Evolutionary conservation across 116 monocot species (phyloP).

Genomic region (Papilionanthe hybrid): DNA sequence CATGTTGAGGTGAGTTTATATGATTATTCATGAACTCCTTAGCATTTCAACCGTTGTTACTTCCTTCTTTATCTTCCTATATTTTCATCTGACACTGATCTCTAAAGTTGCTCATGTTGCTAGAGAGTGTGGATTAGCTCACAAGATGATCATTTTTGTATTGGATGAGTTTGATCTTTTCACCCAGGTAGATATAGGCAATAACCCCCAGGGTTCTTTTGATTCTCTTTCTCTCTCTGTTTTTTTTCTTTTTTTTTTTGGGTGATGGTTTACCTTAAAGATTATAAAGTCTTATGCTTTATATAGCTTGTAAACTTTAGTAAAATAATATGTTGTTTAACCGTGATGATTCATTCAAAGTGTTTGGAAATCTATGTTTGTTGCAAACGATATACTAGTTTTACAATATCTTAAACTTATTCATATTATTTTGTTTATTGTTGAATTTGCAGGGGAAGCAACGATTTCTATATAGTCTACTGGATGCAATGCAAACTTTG

Average conservation of each 20-base stretch:
- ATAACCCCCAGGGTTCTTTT: background rate
- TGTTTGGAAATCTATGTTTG: background rate
- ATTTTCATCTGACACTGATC: background rate
- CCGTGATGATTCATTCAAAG: background rate
- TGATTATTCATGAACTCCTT: background rate
- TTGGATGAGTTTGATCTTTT: slow-evolving; percentile 94
- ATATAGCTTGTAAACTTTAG: background rate
- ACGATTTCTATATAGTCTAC: slow-evolving; percentile 77
- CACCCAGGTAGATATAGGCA: slow-evolving; percentile 44
- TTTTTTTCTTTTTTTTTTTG: background rate
- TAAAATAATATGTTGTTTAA: background rate
- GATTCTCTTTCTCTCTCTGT: background rate
- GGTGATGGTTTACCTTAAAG: background rate
- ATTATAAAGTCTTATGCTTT: background rate
- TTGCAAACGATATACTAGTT: background rate
- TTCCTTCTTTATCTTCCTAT: background rate
- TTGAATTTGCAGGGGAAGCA: slow-evolving; percentile 69
- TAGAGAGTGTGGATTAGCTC: slow-evolving; percentile 91
- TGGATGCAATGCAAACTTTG: slow-evolving; percentile 88
- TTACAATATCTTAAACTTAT: background rate
- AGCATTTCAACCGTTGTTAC: background rate
- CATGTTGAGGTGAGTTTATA: slow-evolving; percentile 58
- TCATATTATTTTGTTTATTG: background rate
- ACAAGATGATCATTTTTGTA: slow-evolving; percentile 74
- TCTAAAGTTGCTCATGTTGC: slow-evolving; percentile 12